Percentiles rank a stretch among this genome's conserved stretches.
Conservation (phyloP, 352 stramenopile genomes). For the Peronospora destructor region DNA sequence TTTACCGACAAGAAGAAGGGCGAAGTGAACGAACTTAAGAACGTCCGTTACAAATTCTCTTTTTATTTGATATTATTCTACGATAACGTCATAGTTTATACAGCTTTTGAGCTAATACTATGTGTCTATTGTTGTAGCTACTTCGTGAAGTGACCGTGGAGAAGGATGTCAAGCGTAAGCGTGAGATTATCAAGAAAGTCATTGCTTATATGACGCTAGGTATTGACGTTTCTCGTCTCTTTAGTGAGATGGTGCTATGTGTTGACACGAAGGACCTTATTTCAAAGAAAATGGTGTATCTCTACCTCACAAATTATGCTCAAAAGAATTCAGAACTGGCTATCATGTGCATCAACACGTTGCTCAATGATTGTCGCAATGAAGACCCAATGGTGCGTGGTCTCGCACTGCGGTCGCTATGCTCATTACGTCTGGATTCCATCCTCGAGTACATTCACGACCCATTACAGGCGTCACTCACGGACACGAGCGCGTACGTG, state of each 20-base stretch:
- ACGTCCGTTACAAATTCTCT: slow-evolving; percentile 44
- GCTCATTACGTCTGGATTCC: slow-evolving; percentile 92
- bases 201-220: slow-evolving; percentile 99
- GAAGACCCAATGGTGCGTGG: slow-evolving; percentile 98
- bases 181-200: slow-evolving; percentile 99
- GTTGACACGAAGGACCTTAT: slow-evolving; percentile 97
- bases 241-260: slow-evolving; percentile 98
- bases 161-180: slow-evolving; percentile 94
- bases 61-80: not conserved
- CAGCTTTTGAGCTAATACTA: no score
- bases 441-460: slow-evolving; percentile 98
- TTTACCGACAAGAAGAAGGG: slow-evolving; percentile 92
- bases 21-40: slow-evolving; percentile 93
- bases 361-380: slow-evolving; percentile 98
- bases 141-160: slow-evolving; percentile 95
- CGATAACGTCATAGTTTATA: no score
- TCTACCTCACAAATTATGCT: slow-evolving; percentile 99
- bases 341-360: slow-evolving; percentile 99
- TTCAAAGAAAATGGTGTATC: slow-evolving; percentile 99
- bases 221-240: slow-evolving; percentile 98
- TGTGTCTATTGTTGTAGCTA: slow-evolving; percentile 42
- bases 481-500: slow-evolving; percentile 96
- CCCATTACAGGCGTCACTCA: slow-evolving; percentile 87
- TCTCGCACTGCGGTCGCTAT: slow-evolving; percentile 94
- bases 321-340: slow-evolving; percentile 97